A percentile compares a stretch with the other conserved stretches of the same genome.
These are phyloP conservation scores for Delphinella strobiligena DNA, from an alignment of 2,329 filamentous ascomycete genomes.

Conservation along the genomic window DNA sequence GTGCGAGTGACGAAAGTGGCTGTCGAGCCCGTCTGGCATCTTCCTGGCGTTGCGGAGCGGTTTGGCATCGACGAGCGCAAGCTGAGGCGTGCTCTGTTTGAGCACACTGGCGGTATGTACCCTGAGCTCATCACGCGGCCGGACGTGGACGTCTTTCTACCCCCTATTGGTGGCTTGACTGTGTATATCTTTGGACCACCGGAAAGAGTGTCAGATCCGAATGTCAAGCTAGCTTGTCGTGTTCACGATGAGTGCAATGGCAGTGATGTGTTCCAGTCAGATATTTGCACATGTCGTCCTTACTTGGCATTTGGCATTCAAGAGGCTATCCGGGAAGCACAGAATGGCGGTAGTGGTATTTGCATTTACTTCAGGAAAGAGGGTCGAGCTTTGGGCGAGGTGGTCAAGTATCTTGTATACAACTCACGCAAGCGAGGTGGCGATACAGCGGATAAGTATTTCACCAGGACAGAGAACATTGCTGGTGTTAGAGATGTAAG, in stretches of 20 bases:
- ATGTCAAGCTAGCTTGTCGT: background rate
- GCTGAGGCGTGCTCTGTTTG: constrained; percentile 11
- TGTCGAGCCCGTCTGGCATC: constrained; percentile 63
- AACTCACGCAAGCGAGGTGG: background rate
- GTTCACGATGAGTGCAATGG: background rate
- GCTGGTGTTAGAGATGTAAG: background rate
- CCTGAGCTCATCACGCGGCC: background rate
- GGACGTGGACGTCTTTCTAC: background rate
- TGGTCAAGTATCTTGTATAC: background rate
- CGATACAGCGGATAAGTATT: background rate
- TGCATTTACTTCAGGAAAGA: background rate
- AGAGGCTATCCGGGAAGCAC: background rate
- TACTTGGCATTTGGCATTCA: background rate
- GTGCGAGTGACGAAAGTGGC: constrained; percentile 86
- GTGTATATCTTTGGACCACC: background rate
- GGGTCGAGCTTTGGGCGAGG: background rate
- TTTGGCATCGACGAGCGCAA: constrained; percentile 86
- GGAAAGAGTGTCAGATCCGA: background rate
- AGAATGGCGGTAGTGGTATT: background rate
- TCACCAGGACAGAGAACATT: background rate
- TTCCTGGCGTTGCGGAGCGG: constrained; percentile 56
- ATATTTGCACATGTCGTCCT: background rate
- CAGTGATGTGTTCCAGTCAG: background rate
- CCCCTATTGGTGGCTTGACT: background rate
- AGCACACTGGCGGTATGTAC: background rate